Evolutionary conservation across 495 filamentous ascomycete genomes (phyloP), one percentile per base, ranked within the genome.

Genomic region (Penicillium antarcticum): DNA sequence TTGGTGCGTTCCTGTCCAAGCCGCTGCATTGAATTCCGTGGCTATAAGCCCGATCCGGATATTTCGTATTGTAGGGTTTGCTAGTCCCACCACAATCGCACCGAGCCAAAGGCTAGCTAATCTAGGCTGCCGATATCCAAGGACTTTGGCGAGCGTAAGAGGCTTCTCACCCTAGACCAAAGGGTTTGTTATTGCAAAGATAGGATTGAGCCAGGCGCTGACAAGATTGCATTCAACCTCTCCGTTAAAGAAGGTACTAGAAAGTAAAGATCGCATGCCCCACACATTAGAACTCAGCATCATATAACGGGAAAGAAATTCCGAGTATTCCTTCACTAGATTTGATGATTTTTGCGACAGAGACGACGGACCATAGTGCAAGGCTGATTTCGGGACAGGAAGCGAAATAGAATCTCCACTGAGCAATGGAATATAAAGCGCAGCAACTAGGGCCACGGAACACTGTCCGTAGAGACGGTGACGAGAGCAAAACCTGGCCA

Each of bases 141-240:
- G 24, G 1, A 65, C 26, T 17, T 39, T 39, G 18, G 52, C 57
- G 13, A 58, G 18, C 13, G 31, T 39, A n/a, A n/a, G 8, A 39
- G 17, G 17, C 19, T 41, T 24, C 9, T 34, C 14, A 47, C 26
- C 13, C 2, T 54, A 42, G 42, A 31, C 2, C 38, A 45, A 7
- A 60, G 66, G 45, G 38, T 61, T 36, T 17, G 60, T 14, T 29
- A 63, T 21, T 9, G 63, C 58, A 56, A 69, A 65, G 18, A 57
- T 57, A 8, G 66, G 58, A 31, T 65, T 69, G 6, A 66, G 45
- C 67, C 64, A 70, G 13, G 64, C 54, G 53, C 59, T 66, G 52
- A 61, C 62, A 32, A 70, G 55, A 23, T 67, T 67, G 45, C 64
- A 69, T 18, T 60, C 55, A 37, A 67, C 55, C 17, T 60, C 53